Evolutionary conservation across 768 basidiomycete species (phyloP), one percentile per base, ranked within the genome.

Genomic region (Naganishia vishniacii): DNA sequence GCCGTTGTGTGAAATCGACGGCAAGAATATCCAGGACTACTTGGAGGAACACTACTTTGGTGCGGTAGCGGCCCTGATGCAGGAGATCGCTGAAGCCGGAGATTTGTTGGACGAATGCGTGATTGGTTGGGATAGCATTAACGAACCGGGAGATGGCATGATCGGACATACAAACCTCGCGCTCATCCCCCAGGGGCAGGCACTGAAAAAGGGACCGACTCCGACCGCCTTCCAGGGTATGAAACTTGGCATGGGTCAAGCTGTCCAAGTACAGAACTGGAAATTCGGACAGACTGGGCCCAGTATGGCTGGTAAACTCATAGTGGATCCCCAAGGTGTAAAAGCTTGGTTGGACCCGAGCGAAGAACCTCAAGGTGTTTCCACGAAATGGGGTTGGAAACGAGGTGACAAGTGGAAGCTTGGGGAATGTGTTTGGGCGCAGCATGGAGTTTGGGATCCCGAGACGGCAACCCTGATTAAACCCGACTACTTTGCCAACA

Each of bases 91-190:
- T 66, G 56, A 67, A 15, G 53, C 59, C 5, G 88, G 87, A 0
- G 86, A 83, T 34, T 76, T 97, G 40, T 74, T 89, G 23, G 92
- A 98, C 31, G 84, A 85, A 42, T 92, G 91, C 68, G 83, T 99
- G 12, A 86, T 98, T 49, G 95, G 95, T 0, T 98, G 94, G 95
- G 95, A 99, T 74, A 87, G 86, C 69, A 79, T 97, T 77, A 98
- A 99, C 75, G 95, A 99, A 76, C 94, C 95, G 0, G 85, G 85
- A 40, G 89, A 93, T 69, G 95, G 95, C 0, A 81, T 89, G 42
- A 82, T 85, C 37, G 84, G 82, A 1, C 87, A 87, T 77, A 80
- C 81, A 0, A 85, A 94, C 73, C 80, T 99, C 29, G 82, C 81
- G 56, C 65, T 74, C 13, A 84, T 86, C 46, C 88, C 91, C 3